Conservation (phyloP, 2,329 filamentous ascomycete species). For the Fusarium nisikadoi region DNA sequence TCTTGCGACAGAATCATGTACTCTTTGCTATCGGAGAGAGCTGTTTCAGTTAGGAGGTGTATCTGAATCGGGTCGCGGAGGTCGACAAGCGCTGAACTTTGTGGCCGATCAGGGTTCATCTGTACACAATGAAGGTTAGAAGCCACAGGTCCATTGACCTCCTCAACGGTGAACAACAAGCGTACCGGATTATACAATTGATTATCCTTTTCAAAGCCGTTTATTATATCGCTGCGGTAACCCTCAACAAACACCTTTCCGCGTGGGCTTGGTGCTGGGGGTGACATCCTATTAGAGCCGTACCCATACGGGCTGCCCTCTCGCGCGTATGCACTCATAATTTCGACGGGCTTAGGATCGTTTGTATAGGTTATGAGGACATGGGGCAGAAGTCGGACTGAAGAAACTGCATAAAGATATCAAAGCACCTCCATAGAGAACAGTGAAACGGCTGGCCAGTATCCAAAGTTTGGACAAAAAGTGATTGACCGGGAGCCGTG, state of each 20-base stretch:
- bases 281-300: conserved; percentile 46
- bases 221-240: conserved; percentile 66
- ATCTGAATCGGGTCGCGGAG: conserved; percentile 81
- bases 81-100: conserved; percentile 68
- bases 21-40: conserved; percentile 85
- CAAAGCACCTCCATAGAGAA: conserved; percentile 32
- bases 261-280: conserved; percentile 52
- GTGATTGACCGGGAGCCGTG: conserved; percentile 24
- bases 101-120: conserved; percentile 63
- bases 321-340: conserved; percentile 55
- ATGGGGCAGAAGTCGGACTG: conserved; percentile 21
- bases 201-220: conserved; percentile 64
- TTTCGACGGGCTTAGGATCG: conserved; percentile 32
- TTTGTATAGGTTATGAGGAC: conserved; percentile 38
- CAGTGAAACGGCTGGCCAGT: conserved; percentile 24
- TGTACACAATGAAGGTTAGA: conserved; percentile 44
- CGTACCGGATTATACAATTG: conserved; percentile 70
- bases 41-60: conserved; percentile 93
- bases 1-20: conserved; percentile 90
- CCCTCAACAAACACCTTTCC: conserved; percentile 66
- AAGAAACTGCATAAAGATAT: conserved; percentile 18
- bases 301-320: conserved; percentile 52
- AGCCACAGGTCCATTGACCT: background rate
- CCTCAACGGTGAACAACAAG: background rate
- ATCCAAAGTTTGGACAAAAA: conserved; percentile 8